These are phyloP conservation scores for Kockovaella imperatae DNA, from an alignment of 768 basidiomycete species.

Conservation along the genomic window DNA sequence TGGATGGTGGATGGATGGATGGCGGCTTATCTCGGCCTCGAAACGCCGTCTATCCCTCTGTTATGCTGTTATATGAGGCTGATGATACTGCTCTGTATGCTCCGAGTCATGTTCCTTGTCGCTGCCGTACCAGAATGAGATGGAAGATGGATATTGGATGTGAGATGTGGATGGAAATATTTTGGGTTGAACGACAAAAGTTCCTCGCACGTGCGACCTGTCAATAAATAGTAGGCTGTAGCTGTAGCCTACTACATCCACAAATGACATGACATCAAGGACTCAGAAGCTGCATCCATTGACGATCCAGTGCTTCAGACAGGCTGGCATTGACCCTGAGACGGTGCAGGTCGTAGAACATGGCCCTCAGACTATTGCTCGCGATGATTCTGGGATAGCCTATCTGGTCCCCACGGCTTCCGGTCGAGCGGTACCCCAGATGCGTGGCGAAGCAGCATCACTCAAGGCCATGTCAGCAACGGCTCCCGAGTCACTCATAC, in stretches of 20 bases:
- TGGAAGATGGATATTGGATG: too few relatives aligned
- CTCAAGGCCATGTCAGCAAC: background rate
- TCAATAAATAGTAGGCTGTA: too few relatives aligned
- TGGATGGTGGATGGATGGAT: too few relatives aligned
- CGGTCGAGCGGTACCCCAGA: slow-evolving; percentile 5
- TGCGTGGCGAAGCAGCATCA: slow-evolving; percentile 6
- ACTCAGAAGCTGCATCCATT: slow-evolving; percentile 4
- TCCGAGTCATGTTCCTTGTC: background rate
- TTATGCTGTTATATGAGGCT: background rate
- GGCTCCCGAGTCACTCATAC: slow-evolving; percentile 8
- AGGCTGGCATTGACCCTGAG: background rate
- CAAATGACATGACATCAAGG: background rate
- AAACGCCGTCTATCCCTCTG: too few relatives aligned
- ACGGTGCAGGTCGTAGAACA: too few relatives aligned
- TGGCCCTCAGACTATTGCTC: background rate
- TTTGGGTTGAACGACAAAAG: too few relatives aligned
- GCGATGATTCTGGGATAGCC: background rate
- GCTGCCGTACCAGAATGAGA: background rate
- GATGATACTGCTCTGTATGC: background rate
- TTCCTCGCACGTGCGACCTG: too few relatives aligned
- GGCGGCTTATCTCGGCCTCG: too few relatives aligned
- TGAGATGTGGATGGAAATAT: too few relatives aligned
- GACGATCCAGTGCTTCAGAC: slow-evolving; percentile 1
- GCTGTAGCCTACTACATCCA: too few relatives aligned
- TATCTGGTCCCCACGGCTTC: background rate